phyloP scores from a whole-genome alignment of 768 basidiomycete genomes.

The Termitomyces sp. region DNA sequence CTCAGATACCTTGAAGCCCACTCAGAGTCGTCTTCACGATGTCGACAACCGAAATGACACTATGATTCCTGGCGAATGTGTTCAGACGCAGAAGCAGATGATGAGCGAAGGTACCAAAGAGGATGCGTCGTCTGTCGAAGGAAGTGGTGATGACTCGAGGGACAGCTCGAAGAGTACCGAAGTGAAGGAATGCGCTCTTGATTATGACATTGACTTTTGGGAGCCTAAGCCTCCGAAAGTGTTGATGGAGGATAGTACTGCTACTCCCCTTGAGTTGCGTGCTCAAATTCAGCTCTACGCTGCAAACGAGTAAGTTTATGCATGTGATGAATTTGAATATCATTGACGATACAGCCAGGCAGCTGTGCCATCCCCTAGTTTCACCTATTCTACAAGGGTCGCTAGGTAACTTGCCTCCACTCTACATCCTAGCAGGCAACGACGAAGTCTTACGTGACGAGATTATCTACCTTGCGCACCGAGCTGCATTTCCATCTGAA shows the following conservation, averaged over 20 bases:
- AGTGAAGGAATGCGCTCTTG: neutral
- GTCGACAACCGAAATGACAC: neutral
- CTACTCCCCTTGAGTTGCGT: neutral
- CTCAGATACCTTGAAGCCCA: neutral
- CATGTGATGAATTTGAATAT: neutral
- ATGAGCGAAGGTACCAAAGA: neutral
- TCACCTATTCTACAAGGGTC: neutral
- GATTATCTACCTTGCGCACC: slow-evolving; percentile 74
- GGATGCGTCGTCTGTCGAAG: neutral
- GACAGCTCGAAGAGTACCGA: neutral
- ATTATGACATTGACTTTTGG: neutral
- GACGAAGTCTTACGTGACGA: slow-evolving; percentile 78
- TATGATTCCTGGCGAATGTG: neutral
- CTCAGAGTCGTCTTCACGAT: neutral
- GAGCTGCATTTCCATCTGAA: slow-evolving; percentile 66
- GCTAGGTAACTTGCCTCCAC: slow-evolving; percentile 33
- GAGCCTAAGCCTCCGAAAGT: neutral
- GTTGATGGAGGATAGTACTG: neutral
- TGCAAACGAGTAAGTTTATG: neutral
- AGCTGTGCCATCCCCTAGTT: neutral
- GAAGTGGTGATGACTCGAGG: neutral
- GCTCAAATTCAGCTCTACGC: neutral
- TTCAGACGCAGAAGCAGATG: neutral
- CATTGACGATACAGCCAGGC: neutral
- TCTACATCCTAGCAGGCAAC: slow-evolving; percentile 71